phyloP scores from a whole-genome alignment of 2,329 filamentous ascomycete genomes.

The Colletotrichum coccodes region DNA sequence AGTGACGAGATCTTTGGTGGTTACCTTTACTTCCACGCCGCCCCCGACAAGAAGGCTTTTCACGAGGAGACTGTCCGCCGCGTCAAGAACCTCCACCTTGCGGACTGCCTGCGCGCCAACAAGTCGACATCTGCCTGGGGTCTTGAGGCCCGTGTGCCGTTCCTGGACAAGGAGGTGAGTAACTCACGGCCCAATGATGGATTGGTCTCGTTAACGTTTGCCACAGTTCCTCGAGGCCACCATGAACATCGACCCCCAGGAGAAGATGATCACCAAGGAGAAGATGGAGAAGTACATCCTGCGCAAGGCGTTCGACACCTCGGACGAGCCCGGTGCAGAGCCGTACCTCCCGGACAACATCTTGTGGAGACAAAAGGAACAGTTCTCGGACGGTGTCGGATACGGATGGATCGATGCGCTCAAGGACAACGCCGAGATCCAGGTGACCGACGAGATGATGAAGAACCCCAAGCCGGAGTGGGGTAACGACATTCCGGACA shows the following conservation, averaged over 20 bases:
- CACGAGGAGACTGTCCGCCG: slow-evolving; percentile 94
- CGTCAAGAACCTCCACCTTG: slow-evolving; percentile 94
- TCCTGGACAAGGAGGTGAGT: slow-evolving; percentile 88
- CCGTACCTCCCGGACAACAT: slow-evolving; percentile 97
- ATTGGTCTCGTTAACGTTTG: not conserved
- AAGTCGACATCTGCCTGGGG: slow-evolving; percentile 99
- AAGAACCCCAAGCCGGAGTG: slow-evolving; percentile 97
- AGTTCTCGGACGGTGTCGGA: slow-evolving; percentile 98
- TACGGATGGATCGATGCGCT: slow-evolving; percentile 99
- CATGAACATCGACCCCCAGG: slow-evolving; percentile 93
- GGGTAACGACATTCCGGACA: slow-evolving; percentile 91
- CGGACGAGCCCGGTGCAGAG: slow-evolving; percentile 80
- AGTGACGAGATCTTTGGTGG: slow-evolving; percentile 98
- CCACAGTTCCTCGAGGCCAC: slow-evolving; percentile 83
- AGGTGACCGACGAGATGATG: slow-evolving; percentile 97
- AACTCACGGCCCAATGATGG: not conserved
- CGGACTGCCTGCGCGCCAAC: slow-evolving; percentile 98
- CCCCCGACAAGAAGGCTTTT: slow-evolving; percentile 90
- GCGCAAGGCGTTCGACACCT: slow-evolving; percentile 96
- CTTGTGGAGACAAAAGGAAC: slow-evolving; percentile 98
- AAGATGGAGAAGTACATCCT: slow-evolving; percentile 98
- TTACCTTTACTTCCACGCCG: slow-evolving; percentile 98
- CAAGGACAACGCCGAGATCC: slow-evolving; percentile 90
- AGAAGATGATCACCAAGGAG: slow-evolving; percentile 95
- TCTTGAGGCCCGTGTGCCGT: slow-evolving; percentile 95